These are phyloP conservation scores for Calonectria ilicicola DNA, from an alignment of 2,329 filamentous ascomycete species.

Conservation along the genomic window DNA sequence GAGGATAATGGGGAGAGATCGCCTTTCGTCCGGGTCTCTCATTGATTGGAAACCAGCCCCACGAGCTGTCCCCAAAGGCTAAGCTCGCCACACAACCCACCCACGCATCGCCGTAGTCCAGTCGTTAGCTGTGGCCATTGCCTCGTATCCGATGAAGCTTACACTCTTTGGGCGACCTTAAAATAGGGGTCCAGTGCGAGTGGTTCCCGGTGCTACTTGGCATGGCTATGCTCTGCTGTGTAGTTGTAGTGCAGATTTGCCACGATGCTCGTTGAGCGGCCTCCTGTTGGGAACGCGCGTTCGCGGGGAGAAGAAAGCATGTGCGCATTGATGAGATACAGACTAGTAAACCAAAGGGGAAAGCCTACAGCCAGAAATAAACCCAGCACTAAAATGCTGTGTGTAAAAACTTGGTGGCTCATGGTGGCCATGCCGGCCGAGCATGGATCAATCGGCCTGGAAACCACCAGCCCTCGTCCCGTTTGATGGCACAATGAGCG, in stretches of 20 bases:
- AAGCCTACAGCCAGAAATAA: background rate
- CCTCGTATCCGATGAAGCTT: slow-evolving; percentile 15
- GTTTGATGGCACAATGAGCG: background rate
- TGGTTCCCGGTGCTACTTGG: slow-evolving; percentile 17
- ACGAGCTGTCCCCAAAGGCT: background rate
- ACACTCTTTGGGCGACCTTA: slow-evolving; percentile 6
- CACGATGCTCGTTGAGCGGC: slow-evolving; percentile 4
- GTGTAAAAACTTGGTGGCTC: background rate
- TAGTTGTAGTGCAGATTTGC: slow-evolving; percentile 16
- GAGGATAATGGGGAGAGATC: background rate
- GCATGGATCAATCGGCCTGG: background rate
- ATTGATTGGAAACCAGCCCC: slow-evolving; percentile 1
- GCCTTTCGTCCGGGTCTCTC: slow-evolving; percentile 5
- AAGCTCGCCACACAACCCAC: background rate
- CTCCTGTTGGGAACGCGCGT: background rate
- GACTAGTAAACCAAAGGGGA: background rate
- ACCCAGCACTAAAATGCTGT: background rate
- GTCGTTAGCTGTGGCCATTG: slow-evolving; percentile 10
- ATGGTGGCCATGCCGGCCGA: background rate
- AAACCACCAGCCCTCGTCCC: background rate
- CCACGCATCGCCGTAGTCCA: slow-evolving; percentile 30
- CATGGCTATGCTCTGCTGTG: slow-evolving; percentile 7
- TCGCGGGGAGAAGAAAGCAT: background rate
- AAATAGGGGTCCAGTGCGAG: slow-evolving; percentile 22
- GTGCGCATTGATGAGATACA: background rate